A percentile compares a stretch with the other conserved stretches of the same genome.
These are phyloP conservation scores for Podochytrium sp. DNA, from an alignment of 192 early-diverging fungal species.

Conservation along the genomic window DNA sequence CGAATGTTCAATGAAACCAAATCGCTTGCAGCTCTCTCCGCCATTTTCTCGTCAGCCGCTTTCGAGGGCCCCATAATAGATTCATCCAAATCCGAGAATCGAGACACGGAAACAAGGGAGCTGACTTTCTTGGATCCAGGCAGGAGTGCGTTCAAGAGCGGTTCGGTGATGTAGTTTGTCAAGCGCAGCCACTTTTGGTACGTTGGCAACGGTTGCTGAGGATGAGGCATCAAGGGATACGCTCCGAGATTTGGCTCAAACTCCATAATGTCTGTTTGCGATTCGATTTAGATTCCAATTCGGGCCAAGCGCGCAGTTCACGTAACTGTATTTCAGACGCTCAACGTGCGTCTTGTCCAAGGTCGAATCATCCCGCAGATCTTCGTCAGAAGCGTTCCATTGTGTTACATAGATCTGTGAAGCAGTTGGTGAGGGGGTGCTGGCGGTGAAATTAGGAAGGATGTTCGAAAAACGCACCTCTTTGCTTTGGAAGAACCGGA, in stretches of 20 bases:
- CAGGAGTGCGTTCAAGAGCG: conserved; percentile 47
- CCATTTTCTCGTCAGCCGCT: not conserved
- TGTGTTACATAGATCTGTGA: conserved; percentile 74
- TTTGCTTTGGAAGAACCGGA: conserved; percentile 64
- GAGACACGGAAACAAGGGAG: conserved; percentile 60
- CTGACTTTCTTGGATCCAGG: conserved; percentile 49
- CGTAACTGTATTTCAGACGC: conserved; percentile 65
- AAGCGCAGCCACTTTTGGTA: conserved; percentile 80
- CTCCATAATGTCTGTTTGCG: conserved; percentile 59
- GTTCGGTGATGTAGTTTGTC: conserved; percentile 66
- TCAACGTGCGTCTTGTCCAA: conserved; percentile 66
- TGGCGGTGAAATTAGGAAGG: not conserved
- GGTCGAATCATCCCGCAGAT: conserved; percentile 59
- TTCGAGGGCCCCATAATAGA: not conserved
- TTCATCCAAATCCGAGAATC: conserved; percentile 59
- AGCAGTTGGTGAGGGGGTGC: not conserved
- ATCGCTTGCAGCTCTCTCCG: not conserved
- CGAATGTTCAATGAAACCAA: conserved; percentile 6
- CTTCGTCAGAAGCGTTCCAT: conserved; percentile 81
- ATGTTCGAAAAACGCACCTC: conserved; percentile 60
- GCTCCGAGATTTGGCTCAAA: conserved; percentile 81
- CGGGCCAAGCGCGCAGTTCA: not conserved
- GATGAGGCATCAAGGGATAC: conserved; percentile 70
- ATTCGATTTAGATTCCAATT: not conserved
- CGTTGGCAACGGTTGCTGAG: conserved; percentile 51